phyloP scores from a whole-genome alignment of 345 rosid species.

The Lumnitzera littorea region DNA sequence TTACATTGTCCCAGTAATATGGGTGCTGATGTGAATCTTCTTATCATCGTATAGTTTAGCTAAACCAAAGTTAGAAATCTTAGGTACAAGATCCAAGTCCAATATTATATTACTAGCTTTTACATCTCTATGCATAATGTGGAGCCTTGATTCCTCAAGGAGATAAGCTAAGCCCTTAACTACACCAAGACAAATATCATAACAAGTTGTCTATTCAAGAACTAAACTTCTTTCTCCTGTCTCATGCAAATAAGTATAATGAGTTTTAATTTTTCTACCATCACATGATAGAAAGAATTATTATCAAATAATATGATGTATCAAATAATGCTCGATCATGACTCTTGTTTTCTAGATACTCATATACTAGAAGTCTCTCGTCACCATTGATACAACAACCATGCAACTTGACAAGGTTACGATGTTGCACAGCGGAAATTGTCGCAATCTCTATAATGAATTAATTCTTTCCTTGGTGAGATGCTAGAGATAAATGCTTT shows the following conservation, averaged over 20 bases:
- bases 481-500: constrained; percentile 57
- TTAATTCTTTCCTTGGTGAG: constrained; percentile 64
- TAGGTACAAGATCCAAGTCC: constrained; percentile 40
- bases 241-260: background rate
- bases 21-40: constrained; percentile 50
- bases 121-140: constrained; percentile 52
- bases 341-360: constrained; percentile 62
- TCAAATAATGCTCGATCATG: constrained; percentile 66
- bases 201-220: constrained; percentile 36
- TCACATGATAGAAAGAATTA: too few species aligned
- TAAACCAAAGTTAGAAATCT: constrained; percentile 56
- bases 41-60: constrained; percentile 53
- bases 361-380: constrained; percentile 61
- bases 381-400: constrained; percentile 64
- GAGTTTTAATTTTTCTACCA: too few species aligned
- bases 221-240: constrained; percentile 31
- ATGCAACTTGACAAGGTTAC: constrained; percentile 62
- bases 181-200: constrained; percentile 39
- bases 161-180: constrained; percentile 60
- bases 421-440: constrained; percentile 51
- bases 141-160: constrained; percentile 51
- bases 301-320: background rate
- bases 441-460: constrained; percentile 71
- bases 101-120: constrained; percentile 45
- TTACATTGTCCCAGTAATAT: constrained; percentile 55